Evolutionary conservation across 139 green algal genomes (phyloP).

Genomic region (Zygnema circumcarinatum): DNA sequence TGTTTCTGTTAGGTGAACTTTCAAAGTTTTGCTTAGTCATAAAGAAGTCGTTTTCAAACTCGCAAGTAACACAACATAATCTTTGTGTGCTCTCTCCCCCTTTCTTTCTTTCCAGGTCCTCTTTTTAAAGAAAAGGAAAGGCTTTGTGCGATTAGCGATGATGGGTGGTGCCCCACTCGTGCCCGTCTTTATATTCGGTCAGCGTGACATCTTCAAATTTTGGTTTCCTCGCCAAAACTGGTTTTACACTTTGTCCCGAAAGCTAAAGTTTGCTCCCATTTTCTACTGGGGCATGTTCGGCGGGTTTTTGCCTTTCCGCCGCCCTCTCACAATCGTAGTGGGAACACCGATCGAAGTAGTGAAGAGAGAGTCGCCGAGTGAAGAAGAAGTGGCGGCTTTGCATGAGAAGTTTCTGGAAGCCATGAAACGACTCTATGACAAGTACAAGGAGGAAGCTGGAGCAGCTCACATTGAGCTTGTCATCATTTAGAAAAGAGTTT

Average conservation of each 20-base stretch:
- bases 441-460: slow-evolving; percentile 25
- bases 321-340: slow-evolving; percentile 38
- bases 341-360: slow-evolving; percentile 40
- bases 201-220: slow-evolving; percentile 70
- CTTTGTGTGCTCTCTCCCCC: too few species aligned
- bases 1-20: too few species aligned
- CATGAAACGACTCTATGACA: slow-evolving; percentile 28
- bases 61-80: too few species aligned
- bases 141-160: slow-evolving; percentile 82
- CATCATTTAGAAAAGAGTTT: slow-evolving; percentile 33
- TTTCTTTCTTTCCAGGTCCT: slow-evolving; percentile 76
- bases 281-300: slow-evolving; percentile 56
- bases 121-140: slow-evolving; percentile 72
- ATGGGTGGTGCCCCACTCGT: slow-evolving; percentile 73
- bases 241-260: slow-evolving; percentile 31
- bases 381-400: slow-evolving; percentile 17
- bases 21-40: too few species aligned
- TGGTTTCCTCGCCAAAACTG: slow-evolving; percentile 41
- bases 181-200: slow-evolving; percentile 87
- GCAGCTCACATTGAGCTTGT: slow-evolving; percentile 13
- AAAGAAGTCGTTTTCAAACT: too few species aligned
- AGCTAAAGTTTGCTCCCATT: slow-evolving; percentile 40
- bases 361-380: not conserved
- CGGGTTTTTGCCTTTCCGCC: slow-evolving; percentile 12
- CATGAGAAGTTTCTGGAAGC: slow-evolving; percentile 26